These are phyloP conservation scores for Yueomyces sp. DNA, from an alignment of 805 yeast species.

Conservation along the genomic window DNA sequence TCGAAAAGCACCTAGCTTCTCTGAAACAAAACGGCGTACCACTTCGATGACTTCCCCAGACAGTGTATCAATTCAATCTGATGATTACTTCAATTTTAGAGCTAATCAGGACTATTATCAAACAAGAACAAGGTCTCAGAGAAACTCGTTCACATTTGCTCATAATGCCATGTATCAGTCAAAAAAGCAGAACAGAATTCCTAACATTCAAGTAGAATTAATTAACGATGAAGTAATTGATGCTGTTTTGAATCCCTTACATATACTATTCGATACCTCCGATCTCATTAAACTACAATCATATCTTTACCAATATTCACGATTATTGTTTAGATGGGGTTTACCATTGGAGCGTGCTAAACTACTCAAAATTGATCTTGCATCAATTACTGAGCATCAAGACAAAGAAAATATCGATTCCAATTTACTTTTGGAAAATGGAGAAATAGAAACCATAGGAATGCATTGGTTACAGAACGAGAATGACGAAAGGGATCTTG, in stretches of 20 bases:
- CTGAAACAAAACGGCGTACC: constrained; percentile 1
- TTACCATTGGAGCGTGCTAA: constrained; percentile 69
- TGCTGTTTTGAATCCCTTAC: constrained; percentile 6
- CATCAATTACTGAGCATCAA: neutral
- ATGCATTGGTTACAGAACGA: constrained; percentile 9
- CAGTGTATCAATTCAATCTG: constrained; percentile 12
- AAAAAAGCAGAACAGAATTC: constrained; percentile 1
- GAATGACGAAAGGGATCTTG: neutral
- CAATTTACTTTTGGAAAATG: constrained; percentile 1
- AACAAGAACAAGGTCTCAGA: neutral
- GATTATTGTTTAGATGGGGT: constrained; percentile 71
- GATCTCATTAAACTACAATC: constrained; percentile 17
- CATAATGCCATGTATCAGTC: neutral
- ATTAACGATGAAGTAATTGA: constrained; percentile 18
- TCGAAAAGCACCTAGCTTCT: constrained; percentile 1
- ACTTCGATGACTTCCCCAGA: constrained; percentile 1
- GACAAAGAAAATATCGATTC: constrained; percentile 1
- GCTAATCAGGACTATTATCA: neutral
- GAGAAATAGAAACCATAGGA: constrained; percentile 6
- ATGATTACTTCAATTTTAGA: constrained; percentile 14
- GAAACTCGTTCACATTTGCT: neutral
- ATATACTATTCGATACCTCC: constrained; percentile 13
- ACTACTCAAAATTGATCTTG: constrained; percentile 42
- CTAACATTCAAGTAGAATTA: constrained; percentile 16
- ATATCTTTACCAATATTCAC: constrained; percentile 63